Conservation (phyloP, 768 basidiomycete species). For the Nevesoporus exiguus region DNA sequence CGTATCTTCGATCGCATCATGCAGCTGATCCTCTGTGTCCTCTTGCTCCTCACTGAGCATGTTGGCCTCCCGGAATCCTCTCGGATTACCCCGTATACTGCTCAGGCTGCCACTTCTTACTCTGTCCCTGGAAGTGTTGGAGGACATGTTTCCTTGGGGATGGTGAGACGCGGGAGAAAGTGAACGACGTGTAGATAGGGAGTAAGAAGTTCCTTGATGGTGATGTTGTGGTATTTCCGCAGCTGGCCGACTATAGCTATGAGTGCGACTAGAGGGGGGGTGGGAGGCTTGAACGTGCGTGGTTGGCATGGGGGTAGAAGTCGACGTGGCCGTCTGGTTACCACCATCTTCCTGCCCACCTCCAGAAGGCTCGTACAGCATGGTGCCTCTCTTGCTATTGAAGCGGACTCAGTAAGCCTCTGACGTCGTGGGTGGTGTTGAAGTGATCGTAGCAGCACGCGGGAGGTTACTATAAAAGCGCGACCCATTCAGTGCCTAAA, state of each 20-base stretch:
- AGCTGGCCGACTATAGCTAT: slow-evolving; percentile 57
- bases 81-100: slow-evolving; percentile 50
- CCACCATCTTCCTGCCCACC: slow-evolving; percentile 31
- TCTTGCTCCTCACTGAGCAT: slow-evolving; percentile 54
- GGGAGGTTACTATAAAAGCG: slow-evolving; percentile 1
- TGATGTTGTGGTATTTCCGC: slow-evolving; percentile 58
- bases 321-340: slow-evolving; percentile 31
- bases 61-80: slow-evolving; percentile 42
- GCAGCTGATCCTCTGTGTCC: slow-evolving; percentile 34
- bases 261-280: slow-evolving; percentile 44
- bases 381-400: background rate
- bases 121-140: slow-evolving; percentile 46
- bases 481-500: background rate
- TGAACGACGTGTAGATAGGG: slow-evolving; percentile 38
- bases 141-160: slow-evolving; percentile 48
- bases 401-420: background rate
- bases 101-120: slow-evolving; percentile 61
- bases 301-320: slow-evolving; percentile 42
- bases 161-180: slow-evolving; percentile 47
- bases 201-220: slow-evolving; percentile 68
- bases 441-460: background rate
- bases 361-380: slow-evolving; percentile 19
- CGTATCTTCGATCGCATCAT: slow-evolving; percentile 30
- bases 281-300: slow-evolving; percentile 25
- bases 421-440: background rate